Percentiles rank a stretch among this genome's conserved stretches.
Conservation (phyloP, 2,329 filamentous ascomycete species). For the Dothideomycetes sp. region DNA sequence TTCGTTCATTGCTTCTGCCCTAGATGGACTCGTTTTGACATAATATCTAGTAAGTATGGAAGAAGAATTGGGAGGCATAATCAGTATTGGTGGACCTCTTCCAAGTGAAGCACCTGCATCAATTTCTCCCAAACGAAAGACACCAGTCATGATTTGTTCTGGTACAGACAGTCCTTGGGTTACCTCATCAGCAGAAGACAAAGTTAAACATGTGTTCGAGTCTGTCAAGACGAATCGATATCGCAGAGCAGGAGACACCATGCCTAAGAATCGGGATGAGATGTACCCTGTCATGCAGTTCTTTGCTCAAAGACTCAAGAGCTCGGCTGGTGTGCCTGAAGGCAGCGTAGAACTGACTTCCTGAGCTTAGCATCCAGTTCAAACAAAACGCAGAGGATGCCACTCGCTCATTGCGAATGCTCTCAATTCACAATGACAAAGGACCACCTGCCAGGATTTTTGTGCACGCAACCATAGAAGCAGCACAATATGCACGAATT, state of each 20-base stretch:
- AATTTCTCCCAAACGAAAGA: conserved; percentile 45
- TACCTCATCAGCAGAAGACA: conserved; percentile 53
- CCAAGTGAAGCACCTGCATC: conserved; percentile 39
- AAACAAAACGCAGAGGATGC: too few species aligned
- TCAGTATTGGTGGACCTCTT: conserved; percentile 55
- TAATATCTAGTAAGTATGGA: conserved; percentile 4
- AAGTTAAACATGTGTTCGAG: conserved; percentile 44
- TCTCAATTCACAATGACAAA: too few species aligned
- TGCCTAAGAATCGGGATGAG: conserved; percentile 78
- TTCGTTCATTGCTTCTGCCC: conserved; percentile 2
- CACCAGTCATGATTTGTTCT: conserved; percentile 54
- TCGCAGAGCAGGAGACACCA: conserved; percentile 62
- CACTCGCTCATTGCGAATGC: too few species aligned
- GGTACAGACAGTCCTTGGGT: conserved; percentile 42
- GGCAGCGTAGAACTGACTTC: conserved; percentile 41
- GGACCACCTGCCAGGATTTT: too few species aligned
- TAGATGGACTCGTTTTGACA: neutral
- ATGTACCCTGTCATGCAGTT: conserved; percentile 86
- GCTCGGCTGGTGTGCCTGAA: conserved; percentile 43
- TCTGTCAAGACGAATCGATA: conserved; percentile 61
- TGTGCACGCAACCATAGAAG: too few species aligned
- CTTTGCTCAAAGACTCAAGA: conserved; percentile 56
- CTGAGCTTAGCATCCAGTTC: too few species aligned
- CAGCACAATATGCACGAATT: too few species aligned
- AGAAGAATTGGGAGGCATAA: conserved; percentile 46